These are phyloP conservation scores for Stephania japonica DNA, from an alignment of 164 flowering plant species.

Conservation along the genomic window DNA sequence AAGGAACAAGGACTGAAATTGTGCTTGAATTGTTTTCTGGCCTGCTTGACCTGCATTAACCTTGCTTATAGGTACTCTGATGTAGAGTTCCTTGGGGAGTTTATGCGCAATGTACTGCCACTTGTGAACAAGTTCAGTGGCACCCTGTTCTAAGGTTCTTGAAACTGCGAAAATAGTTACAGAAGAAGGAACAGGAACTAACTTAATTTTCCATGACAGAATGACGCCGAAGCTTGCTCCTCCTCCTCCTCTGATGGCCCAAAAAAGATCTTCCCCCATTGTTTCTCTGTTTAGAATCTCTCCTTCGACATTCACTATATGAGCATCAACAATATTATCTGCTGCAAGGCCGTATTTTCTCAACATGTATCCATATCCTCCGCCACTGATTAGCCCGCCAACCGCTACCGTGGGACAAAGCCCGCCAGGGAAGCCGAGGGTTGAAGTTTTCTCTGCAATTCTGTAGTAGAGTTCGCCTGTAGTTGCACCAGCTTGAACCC, in stretches of 20 bases:
- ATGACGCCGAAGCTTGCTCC: constrained; percentile 2
- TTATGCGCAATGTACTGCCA: constrained; percentile 6
- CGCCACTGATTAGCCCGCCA: constrained; percentile 8
- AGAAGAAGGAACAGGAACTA: constrained; percentile 4
- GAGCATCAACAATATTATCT: neutral
- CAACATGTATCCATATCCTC: constrained; percentile 6
- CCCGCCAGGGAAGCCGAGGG: constrained; percentile 3
- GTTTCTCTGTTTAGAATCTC: neutral
- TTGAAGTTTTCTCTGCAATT: constrained; percentile 3
- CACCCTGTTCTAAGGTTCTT: constrained; percentile 8
- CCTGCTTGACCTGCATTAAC: neutral
- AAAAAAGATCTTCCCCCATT: constrained; percentile 6
- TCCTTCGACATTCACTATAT: neutral
- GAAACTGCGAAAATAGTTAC: constrained; percentile 1
- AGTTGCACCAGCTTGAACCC: constrained; percentile 2
- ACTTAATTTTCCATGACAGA: constrained; percentile 5
- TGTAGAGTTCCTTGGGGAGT: neutral
- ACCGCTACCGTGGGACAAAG: neutral
- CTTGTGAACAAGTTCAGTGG: neutral
- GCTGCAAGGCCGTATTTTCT: constrained; percentile 6
- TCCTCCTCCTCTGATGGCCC: constrained; percentile 11
- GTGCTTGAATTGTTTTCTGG: neutral
- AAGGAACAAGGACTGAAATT: constrained; percentile 5
- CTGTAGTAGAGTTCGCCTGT: neutral
- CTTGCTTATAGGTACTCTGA: too few relatives aligned